These are phyloP conservation scores for Chaetomiaceae sp. DNA, from an alignment of 2,329 filamentous ascomycete species.

Conservation along the genomic window DNA sequence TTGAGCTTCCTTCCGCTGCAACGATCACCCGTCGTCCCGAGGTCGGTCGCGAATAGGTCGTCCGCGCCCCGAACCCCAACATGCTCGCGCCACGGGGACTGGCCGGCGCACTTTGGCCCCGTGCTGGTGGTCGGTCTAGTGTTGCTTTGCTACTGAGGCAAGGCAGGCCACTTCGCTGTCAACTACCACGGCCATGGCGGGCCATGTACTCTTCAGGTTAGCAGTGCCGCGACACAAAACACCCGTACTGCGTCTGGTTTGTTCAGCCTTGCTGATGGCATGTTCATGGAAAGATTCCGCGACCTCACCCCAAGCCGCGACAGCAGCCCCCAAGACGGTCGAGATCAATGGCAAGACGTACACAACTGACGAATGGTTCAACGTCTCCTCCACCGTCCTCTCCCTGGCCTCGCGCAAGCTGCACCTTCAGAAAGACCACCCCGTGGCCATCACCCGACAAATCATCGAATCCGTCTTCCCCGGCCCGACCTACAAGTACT, in stretches of 20 bases:
- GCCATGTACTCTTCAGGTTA: constrained; percentile 24
- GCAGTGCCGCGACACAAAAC: constrained; percentile 3
- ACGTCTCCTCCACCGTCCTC: constrained; percentile 70
- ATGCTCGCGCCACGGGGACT: constrained; percentile 17
- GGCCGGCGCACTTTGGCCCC: constrained; percentile 11
- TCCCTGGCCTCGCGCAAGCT: constrained; percentile 67
- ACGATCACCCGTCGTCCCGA: background rate
- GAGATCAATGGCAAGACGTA: constrained; percentile 60
- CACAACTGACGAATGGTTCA: constrained; percentile 74
- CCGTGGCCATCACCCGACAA: constrained; percentile 80
- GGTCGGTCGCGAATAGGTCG: constrained; percentile 7
- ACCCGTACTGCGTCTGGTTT: background rate
- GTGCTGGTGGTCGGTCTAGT: constrained; percentile 1
- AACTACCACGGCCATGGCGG: constrained; percentile 10
- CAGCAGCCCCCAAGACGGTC: constrained; percentile 30
- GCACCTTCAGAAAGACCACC: constrained; percentile 89
- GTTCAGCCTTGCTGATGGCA: constrained; percentile 5
- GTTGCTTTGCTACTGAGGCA: constrained; percentile 6
- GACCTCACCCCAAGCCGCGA: constrained; percentile 5
- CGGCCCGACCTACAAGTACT: constrained; percentile 61
- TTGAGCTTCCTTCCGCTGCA: constrained; percentile 2
- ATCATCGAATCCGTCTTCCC: constrained; percentile 90
- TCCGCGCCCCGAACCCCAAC: constrained; percentile 5
- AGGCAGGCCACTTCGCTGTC: constrained; percentile 5
- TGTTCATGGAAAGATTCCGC: constrained; percentile 8